These are phyloP conservation scores for Microbotryomycetes sp. DNA, from an alignment of 1,284 basidiomycete genomes.

Conservation along the genomic window DNA sequence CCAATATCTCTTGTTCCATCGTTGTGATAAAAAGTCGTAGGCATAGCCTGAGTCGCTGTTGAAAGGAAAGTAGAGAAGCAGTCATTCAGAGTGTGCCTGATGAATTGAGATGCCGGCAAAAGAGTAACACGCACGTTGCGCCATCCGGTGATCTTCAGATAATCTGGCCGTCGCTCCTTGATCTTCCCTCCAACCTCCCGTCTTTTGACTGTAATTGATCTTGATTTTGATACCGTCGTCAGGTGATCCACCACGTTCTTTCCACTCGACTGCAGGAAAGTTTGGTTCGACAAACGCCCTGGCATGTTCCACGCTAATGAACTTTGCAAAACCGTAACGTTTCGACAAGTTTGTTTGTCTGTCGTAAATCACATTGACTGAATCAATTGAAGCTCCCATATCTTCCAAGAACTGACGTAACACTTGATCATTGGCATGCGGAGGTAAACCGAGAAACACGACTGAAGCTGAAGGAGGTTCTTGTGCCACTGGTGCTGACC, in stretches of 20 bases:
- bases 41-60: slow-evolving; percentile 56
- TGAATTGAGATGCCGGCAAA: slow-evolving; percentile 46
- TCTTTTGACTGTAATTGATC: slow-evolving; percentile 46
- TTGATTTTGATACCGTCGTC: slow-evolving; percentile 31
- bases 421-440: slow-evolving; percentile 15
- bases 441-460: slow-evolving; percentile 37
- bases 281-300: slow-evolving; percentile 70
- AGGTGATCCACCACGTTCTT: slow-evolving; percentile 19
- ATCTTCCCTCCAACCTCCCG: slow-evolving; percentile 46
- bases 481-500: no score
- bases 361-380: slow-evolving; percentile 84
- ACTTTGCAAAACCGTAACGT: slow-evolving; percentile 90
- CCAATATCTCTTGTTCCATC: slow-evolving; percentile 93
- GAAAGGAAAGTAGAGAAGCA: slow-evolving; percentile 56
- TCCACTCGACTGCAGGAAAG: slow-evolving; percentile 30
- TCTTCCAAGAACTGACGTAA: slow-evolving; percentile 33
- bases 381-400: slow-evolving; percentile 40
- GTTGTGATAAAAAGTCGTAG: slow-evolving; percentile 49
- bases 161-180: slow-evolving; percentile 31
- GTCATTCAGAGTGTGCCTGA: slow-evolving; percentile 60
- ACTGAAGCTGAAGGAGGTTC: slow-evolving; percentile 31
- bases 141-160: slow-evolving; percentile 19
- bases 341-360: slow-evolving; percentile 80
- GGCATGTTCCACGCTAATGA: slow-evolving; percentile 72
- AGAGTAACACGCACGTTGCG: slow-evolving; percentile 2